Conservation (phyloP, 305 asterid species). For the Ilex paraguariensis region DNA sequence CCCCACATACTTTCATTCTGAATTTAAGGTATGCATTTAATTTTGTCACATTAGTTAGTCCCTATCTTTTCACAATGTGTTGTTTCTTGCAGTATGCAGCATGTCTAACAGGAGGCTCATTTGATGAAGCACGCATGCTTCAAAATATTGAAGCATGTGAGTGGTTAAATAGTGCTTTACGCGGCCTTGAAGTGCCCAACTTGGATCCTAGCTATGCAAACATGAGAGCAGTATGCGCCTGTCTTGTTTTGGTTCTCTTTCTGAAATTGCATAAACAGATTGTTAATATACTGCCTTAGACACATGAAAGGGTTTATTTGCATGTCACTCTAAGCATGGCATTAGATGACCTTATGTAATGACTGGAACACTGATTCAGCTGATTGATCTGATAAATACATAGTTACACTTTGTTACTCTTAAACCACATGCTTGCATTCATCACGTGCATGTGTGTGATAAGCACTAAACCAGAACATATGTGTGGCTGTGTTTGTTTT, state of each 20-base stretch:
- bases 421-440: no score
- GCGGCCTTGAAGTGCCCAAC: constrained; percentile 72
- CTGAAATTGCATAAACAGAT: constrained; percentile 11
- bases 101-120: constrained; percentile 79
- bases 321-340: no score
- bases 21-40: background rate
- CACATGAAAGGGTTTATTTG: no score
- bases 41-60: constrained; percentile 10
- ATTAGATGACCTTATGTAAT: no score
- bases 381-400: no score
- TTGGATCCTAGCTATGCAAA: constrained; percentile 72
- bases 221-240: constrained; percentile 71
- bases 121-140: constrained; percentile 94
- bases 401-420: no score
- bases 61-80: background rate
- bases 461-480: no score
- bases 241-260: constrained; percentile 17
- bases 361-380: no score
- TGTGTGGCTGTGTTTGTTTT: no score
- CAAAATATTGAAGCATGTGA: constrained; percentile 95
- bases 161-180: constrained; percentile 78
- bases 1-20: constrained; percentile 4
- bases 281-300: background rate
- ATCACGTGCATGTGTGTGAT: no score
- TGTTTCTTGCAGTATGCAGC: constrained; percentile 63